A percentile compares a stretch with the other conserved stretches of the same genome.
phyloP scores from a whole-genome alignment of 768 basidiomycete genomes.

The Hemileccinum impolitum region DNA sequence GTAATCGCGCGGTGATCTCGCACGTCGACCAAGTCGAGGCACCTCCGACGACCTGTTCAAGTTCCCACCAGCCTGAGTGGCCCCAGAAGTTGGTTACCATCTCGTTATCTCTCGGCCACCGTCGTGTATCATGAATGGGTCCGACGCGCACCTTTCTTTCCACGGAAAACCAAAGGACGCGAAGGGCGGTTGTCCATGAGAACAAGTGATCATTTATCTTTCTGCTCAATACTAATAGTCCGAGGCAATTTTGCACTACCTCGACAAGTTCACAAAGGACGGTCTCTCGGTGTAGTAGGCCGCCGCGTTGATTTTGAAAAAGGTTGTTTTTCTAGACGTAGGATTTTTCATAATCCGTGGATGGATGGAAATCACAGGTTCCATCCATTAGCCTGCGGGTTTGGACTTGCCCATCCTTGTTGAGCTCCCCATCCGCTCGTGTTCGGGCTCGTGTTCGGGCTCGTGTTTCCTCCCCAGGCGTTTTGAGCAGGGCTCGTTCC shows the following conservation, averaged over 20 bases:
- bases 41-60: background rate
- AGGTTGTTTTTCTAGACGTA: too few species aligned
- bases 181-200: too few species aligned
- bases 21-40: background rate
- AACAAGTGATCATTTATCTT: too few species aligned
- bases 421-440: slow-evolving; percentile 28
- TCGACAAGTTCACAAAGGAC: too few species aligned
- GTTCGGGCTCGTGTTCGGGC: slow-evolving; percentile 28
- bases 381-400: slow-evolving; percentile 54
- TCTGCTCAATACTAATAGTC: too few species aligned
- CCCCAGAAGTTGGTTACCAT: background rate
- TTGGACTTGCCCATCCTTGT: slow-evolving; percentile 50
- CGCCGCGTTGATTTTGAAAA: too few species aligned
- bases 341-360: too few species aligned
- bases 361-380: slow-evolving; percentile 27
- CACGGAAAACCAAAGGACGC: background rate
- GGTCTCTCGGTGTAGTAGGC: too few species aligned
- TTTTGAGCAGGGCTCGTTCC: slow-evolving; percentile 34
- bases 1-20: background rate
- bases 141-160: too few species aligned
- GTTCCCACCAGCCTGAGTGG: background rate
- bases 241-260: too few species aligned
- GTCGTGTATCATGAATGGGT: background rate
- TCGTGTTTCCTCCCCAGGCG: slow-evolving; percentile 37
- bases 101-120: background rate